Evolutionary conservation across 2,329 filamentous ascomycete species (phyloP), one percentile per base, ranked within the genome.

Genomic region (Clarireedia monteithiana): DNA sequence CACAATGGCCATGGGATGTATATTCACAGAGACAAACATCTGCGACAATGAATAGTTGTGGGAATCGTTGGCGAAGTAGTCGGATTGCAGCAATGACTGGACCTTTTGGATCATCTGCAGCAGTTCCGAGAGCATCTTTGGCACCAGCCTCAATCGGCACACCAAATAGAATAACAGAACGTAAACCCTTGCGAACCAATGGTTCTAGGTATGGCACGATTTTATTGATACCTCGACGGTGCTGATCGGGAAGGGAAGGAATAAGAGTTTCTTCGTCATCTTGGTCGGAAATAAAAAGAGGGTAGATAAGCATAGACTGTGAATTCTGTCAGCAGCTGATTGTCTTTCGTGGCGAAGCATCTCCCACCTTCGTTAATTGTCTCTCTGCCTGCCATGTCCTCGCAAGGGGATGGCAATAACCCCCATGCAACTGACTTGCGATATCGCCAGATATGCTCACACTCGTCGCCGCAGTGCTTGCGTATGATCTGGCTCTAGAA

Each of bases 11-110:
- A 72, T 99, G 94, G 6, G 89, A 94, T 0, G 94, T 99, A 75
- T 99, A 99, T 74, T 99, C 94, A 80, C 94, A 99, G 6, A 99
- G 85, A 69, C 94, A 97, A 57, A 99, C 94, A 70, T 99, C 94
- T 58, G 86, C 84, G 63, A 87, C 85, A 66, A 99, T 89, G 75
- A 95, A 97, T 58, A 99, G 81, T 60, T 90, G 84, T 2, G 94
- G 94, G 73, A 96, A 97, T 40, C 84, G 80, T 62, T 88, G 82
- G 64, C 90, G 86, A 56, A 99, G 79, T 30, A 96, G 80, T 50
- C 86, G 87, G 68, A 97, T 96, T 48, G 83, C 81, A 66, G 84
- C 84, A 65, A 97, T 95, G 51, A 97, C 94, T 17, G 94, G 94
- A 39, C 94, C 94, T 62, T 89, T 80, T 38, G 92, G 91, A 69